These are phyloP conservation scores for Haplosporangium sp. DNA, from an alignment of 371 early-diverging fungal genomes.

Conservation along the genomic window DNA sequence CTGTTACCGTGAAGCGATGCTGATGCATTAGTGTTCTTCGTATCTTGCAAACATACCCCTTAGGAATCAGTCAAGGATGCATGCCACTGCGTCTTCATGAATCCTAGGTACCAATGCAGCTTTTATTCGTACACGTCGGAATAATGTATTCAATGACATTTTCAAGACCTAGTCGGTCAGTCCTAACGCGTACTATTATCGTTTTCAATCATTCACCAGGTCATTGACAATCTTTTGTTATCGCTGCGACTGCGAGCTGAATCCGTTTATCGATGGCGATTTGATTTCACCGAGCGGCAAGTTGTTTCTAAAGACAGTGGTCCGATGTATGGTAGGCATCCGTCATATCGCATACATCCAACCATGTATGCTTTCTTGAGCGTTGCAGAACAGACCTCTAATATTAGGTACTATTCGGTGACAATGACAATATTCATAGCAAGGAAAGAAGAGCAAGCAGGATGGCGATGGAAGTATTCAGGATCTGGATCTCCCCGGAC, in stretches of 20 bases:
- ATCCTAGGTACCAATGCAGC: constrained; percentile 26
- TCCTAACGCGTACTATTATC: not conserved
- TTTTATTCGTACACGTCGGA: not conserved
- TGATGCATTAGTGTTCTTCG: not conserved
- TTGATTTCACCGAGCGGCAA: constrained; percentile 32
- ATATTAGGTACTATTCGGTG: no score
- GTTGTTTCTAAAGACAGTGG: constrained; percentile 47
- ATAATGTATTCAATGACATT: not conserved
- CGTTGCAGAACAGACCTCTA: no score
- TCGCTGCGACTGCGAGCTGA: constrained; percentile 48
- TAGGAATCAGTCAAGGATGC: constrained; percentile 53
- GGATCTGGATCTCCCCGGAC: constrained; percentile 54
- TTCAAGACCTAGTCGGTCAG: not conserved
- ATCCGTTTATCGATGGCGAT: constrained; percentile 43
- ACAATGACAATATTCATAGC: constrained; percentile 15
- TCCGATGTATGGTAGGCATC: constrained; percentile 54
- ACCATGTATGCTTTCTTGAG: no score
- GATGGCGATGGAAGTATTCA: constrained; percentile 51
- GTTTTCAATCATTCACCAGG: constrained; percentile 14
- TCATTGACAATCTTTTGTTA: constrained; percentile 54
- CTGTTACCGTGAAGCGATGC: no score
- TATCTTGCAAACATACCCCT: not conserved
- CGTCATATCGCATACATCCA: not conserved
- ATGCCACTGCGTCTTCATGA: constrained; percentile 52
- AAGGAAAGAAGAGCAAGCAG: constrained; percentile 55